Evolutionary conservation across 23 red algal genomes (phyloP).

Genomic region (Cyanidiococcus yangmingshanensis): DNA sequence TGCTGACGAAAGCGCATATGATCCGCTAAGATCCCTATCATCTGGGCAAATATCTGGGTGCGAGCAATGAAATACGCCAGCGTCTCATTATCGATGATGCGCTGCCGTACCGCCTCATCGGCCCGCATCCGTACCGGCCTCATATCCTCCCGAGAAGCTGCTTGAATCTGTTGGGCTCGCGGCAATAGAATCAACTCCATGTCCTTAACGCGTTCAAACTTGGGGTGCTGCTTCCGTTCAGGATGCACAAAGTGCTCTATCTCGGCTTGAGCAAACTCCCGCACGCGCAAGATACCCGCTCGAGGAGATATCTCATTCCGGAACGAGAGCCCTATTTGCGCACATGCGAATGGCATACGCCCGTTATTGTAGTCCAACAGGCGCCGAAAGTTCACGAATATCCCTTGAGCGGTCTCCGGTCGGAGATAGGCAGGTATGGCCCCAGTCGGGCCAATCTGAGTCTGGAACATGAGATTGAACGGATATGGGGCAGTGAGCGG

Average conservation of each 20-base stretch:
- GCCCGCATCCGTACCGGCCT: slow-evolving; percentile 39
- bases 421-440: slow-evolving; percentile 59
- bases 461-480: slow-evolving; percentile 99
- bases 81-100: slow-evolving; percentile 82
- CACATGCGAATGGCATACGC: slow-evolving; percentile 86
- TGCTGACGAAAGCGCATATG: slow-evolving; percentile 94
- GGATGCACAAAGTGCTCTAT: slow-evolving; percentile 99
- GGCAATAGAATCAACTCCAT: slow-evolving; percentile 54
- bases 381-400: slow-evolving; percentile 98
- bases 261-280: slow-evolving; percentile 96
- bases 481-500: slow-evolving; percentile 38
- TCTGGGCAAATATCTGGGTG: slow-evolving; percentile 50
- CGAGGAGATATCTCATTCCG: slow-evolving; percentile 94
- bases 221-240: slow-evolving; percentile 63
- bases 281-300: slow-evolving; percentile 74
- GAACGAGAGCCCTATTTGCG: slow-evolving; percentile 91
- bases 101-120: slow-evolving; percentile 47
- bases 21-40: slow-evolving; percentile 61
- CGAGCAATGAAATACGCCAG: slow-evolving; percentile 93
- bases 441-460: slow-evolving; percentile 81
- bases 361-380: slow-evolving; percentile 71
- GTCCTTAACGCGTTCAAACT: slow-evolving; percentile 47
- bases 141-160: background rate
- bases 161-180: slow-evolving; percentile 46
- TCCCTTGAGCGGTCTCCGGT: slow-evolving; percentile 97